These are phyloP conservation scores for Megacollybia marginata DNA, from an alignment of 768 basidiomycete species.

Conservation along the genomic window DNA sequence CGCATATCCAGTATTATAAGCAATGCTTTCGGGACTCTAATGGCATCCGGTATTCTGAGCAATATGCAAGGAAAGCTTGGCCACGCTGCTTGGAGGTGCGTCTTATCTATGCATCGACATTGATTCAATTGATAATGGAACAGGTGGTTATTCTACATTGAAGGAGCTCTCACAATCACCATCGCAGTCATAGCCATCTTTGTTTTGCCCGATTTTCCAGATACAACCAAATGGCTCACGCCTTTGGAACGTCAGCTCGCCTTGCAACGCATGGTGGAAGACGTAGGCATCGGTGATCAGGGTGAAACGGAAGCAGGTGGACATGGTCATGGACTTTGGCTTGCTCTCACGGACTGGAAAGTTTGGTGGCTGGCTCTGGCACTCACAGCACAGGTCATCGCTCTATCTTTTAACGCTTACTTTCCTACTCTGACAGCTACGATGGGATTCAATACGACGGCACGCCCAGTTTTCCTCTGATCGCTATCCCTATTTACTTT, in stretches of 20 bases:
- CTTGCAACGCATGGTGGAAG: constrained; percentile 52
- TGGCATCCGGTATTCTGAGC: constrained; percentile 39
- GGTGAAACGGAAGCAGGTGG: constrained; percentile 30
- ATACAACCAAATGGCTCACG: constrained; percentile 26
- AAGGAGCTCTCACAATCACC: constrained; percentile 36
- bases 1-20: constrained; percentile 24
- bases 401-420: constrained; percentile 71
- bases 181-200: constrained; percentile 37
- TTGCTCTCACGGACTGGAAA: constrained; percentile 73
- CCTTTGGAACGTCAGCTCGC: constrained; percentile 33
- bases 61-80: constrained; percentile 43
- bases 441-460: constrained; percentile 55
- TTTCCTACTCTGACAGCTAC: constrained; percentile 75
- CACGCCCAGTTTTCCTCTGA: no score
- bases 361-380: constrained; percentile 77
- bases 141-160: constrained; percentile 44
- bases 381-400: constrained; percentile 51
- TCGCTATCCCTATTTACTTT: no score
- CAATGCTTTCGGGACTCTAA: constrained; percentile 46
- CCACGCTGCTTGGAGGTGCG: constrained; percentile 44
- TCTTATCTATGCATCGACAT: constrained; percentile 7
- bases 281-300: constrained; percentile 47
- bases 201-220: constrained; percentile 44
- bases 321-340: constrained; percentile 39
- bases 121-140: constrained; percentile 3